Conservation (phyloP, 208 protist genomes). For the Crithidia fasciculata region DNA sequence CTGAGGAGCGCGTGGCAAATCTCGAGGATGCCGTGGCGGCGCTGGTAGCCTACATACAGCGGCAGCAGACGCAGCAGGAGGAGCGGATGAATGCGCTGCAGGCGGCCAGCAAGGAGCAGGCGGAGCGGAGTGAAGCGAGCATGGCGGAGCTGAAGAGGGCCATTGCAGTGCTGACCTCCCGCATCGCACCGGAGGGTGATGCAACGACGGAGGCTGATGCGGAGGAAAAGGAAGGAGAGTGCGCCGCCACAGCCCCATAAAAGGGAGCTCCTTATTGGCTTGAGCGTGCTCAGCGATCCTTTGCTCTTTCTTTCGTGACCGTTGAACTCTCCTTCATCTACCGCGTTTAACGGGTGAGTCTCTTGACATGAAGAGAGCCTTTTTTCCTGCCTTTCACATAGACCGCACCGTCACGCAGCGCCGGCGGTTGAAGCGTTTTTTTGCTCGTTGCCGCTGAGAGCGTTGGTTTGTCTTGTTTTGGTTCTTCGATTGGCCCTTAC, state of each 20-base stretch:
- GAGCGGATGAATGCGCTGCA: conserved; percentile 34
- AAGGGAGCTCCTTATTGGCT: no score
- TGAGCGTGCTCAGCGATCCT: no score
- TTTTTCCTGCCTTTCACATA: not conserved
- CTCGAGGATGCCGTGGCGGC: conserved; percentile 61
- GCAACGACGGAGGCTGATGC: not conserved
- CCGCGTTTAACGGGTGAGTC: no score
- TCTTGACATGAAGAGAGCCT: no score
- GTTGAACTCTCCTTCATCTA: not conserved
- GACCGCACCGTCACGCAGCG: not conserved
- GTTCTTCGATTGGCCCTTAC: conserved; percentile 3
- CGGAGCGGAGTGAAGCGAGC: conserved; percentile 38
- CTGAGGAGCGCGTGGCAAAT: conserved; percentile 50
- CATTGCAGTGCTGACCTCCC: conserved; percentile 12
- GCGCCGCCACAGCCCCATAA: no score
- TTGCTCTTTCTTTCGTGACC: no score
- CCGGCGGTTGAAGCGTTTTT: no score
- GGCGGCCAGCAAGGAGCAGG: conserved; percentile 32
- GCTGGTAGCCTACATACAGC: conserved; percentile 48
- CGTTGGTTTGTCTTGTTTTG: conserved; percentile 29
- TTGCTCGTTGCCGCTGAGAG: not conserved
- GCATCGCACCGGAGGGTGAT: not conserved
- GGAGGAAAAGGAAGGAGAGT: no score
- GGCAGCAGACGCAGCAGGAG: conserved; percentile 31
- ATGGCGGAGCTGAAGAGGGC: conserved; percentile 47